Evolutionary conservation across 345 rosid genomes (phyloP), one percentile per base, ranked within the genome.

Genomic region (Citrus sp.): DNA sequence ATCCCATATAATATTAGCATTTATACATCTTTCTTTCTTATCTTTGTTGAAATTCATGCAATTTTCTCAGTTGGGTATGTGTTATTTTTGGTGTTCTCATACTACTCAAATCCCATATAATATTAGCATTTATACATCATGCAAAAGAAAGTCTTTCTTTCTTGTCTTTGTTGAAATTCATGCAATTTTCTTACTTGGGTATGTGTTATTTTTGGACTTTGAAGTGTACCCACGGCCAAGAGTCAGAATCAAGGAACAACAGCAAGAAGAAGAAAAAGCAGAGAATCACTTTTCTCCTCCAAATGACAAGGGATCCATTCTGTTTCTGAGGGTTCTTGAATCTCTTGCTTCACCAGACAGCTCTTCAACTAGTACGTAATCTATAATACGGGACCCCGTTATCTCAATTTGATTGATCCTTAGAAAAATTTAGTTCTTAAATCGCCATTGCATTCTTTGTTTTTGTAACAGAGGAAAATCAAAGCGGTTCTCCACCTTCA

Each of bases 181-280:
- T 21, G 40, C 13, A 28, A 54, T 35, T 56, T 72, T 34, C 21
- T 51, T 1, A 6, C 67, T 1, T 62, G 61, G 54, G 49, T 69
- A 19, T 56, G 32, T 59, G 6, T 58, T 49, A 8, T 40, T 73
- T 70, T 59, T 42, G 68, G 37, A 75, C 62, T 76, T 71, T 69
- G 28, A 70, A 83, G 86, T 81, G 88, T 80, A 83, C 18, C 83
- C 85, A 75, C 80, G 61, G 59, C 51, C 51, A 13, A 46, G 51
- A 46, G 51, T 46, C 51, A 13, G 51, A 46, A 46, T 46, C 51
- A 46, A 46, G 51, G 51, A 46, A 46, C 51, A 46, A 12, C 51
- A 12, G 51, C 51, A 12, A 46, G 51, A 10, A 46, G 51, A 46
- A 3, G 16, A 75, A 72, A 76, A 81, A 38, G 58, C 80, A 7